Evolutionary conservation across 805 yeast species (phyloP).

Genomic region (Wickerhamomyces queroliae): DNA sequence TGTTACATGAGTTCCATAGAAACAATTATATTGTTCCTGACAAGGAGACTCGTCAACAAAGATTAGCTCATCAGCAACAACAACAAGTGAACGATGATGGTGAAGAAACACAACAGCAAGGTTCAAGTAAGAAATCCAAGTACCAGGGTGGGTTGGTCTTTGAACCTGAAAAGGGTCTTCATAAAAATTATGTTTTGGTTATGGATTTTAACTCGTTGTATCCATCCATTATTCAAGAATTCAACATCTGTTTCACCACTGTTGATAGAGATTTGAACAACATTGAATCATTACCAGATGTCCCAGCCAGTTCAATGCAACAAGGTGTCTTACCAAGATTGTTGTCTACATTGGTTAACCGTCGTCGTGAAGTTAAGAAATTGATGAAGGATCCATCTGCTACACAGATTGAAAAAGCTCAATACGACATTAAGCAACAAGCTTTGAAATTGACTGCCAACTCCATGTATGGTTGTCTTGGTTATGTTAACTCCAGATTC

Average conservation of each 20-base stretch:
- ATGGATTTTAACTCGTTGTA: slow-evolving; percentile 98
- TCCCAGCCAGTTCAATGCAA: slow-evolving; percentile 51
- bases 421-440: slow-evolving; percentile 92
- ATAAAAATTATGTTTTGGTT: slow-evolving; percentile 80
- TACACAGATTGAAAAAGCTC: slow-evolving; percentile 60
- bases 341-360: slow-evolving; percentile 74
- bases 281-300: slow-evolving; percentile 59
- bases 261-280: slow-evolving; percentile 61
- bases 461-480: slow-evolving; percentile 99
- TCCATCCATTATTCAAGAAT: slow-evolving; percentile 96
- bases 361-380: slow-evolving; percentile 91
- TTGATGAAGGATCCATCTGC: slow-evolving; percentile 71
- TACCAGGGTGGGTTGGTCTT: slow-evolving; percentile 92
- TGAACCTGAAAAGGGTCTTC: slow-evolving; percentile 94
- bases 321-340: slow-evolving; percentile 87
- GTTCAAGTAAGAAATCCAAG: slow-evolving; percentile 62
- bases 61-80: slow-evolving; percentile 26
- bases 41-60: slow-evolving; percentile 44
- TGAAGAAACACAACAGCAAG: slow-evolving; percentile 37
- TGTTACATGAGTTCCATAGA: slow-evolving; percentile 84
- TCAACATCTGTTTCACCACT: slow-evolving; percentile 94
- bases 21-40: slow-evolving; percentile 86
- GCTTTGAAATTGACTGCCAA: slow-evolving; percentile 96
- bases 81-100: slow-evolving; percentile 21
- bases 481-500: slow-evolving; percentile 85